Base-by-base conservation (phyloP, 163 green algal genomes). In the Trebouxiophyceae sp. region DNA sequence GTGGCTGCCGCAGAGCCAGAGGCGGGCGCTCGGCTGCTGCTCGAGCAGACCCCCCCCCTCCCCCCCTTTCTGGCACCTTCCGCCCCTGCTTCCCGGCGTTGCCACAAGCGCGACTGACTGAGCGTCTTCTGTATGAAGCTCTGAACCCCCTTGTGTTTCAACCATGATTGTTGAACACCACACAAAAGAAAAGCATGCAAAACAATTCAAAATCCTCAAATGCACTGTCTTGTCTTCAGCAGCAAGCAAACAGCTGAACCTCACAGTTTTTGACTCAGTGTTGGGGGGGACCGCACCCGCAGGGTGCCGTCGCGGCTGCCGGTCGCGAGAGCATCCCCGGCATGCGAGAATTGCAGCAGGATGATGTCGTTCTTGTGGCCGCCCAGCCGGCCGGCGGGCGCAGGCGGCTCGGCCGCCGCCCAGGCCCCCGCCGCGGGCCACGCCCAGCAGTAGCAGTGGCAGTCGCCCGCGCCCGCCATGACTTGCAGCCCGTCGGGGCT, bases 231-330 rank as follows among this genome's bases (percentile, higher is more conserved):
- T 22, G 31, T 12, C 57, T 32, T n/a, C 33, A 28, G 23, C 16
- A 16, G 39, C 39, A 50, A 46, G 29, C 34, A 57, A 57, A 27
- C 8, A n/a, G 8, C 39, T 50, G 39, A 50, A 50, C 8, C 8
- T n/a, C 8, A 8, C 8, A 50, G 16, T 28, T 30, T 29, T 6
- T n/a, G 30, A 30, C 28, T n/a, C n/a, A 50, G 16, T 16, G 16
- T 50, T 50, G 12, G 16, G 16, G 12, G 27, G 7, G 16, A 28
- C 19, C 66, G 56, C 56, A 86, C 70, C 74, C 75, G 62, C 29
- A 92, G 80, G 45, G 56, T 77, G 54, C 85, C 87, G 65, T 95
- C 87, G 31, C 80, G 82, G 1, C 84, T 87, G 16, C 77, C 87
- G 1, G 80, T 90, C 0, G 79, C 84, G 60, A 93, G 46, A 16